Evolutionary conservation across 306 rosid genomes (phyloP), one percentile per base, ranked within the genome.

Genomic region (Ormosia semicastrata): DNA sequence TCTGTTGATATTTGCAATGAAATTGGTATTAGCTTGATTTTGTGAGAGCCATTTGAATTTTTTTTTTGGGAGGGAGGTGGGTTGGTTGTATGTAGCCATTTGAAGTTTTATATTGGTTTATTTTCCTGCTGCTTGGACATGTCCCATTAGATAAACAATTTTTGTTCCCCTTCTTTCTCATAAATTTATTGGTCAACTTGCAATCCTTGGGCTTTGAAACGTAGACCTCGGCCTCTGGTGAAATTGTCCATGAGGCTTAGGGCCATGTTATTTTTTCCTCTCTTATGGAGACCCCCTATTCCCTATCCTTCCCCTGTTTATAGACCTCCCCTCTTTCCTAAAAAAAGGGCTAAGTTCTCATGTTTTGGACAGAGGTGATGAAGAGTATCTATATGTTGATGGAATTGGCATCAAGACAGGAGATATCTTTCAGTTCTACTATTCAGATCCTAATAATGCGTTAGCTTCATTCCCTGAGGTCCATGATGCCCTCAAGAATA

Each of bases 351-450:
- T 63, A 70, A 14, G 1, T 62, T 53, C 29, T 53, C 50, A 30
- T 76, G 59, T 73, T 77, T 84, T 87, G 68, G 14, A 46, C 91
- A 93, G 97, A 36, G 94, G 89, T 71, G 90, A 91, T 66, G 92
- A 93, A n/a, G 89, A 89, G 82, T 88, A 87, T 77, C 89, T 93
- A 49, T 87, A 83, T 82, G 89, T 89, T 39, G 88, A 85, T 30
- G 97, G 96, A 57, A 59, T 73, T 44, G 93, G 91, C 89, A 88
- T 93, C 75, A 90, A 64, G 84, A 87, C 88, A 65, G 97, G 94
- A 33, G 93, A 93, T 84, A 12, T 50, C 85, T 90, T 93, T 81
- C 94, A 86, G 66, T 85, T 93, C 89, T 91, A 93, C 89, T 82
- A 62, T 77, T 89, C 97, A 36, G 97, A 91, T 81, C 84, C 87